A percentile compares a stretch with the other conserved stretches of the same genome.
These are phyloP conservation scores for Asterionellopsis glacialis DNA, from an alignment of 108 stramenopile species.

Conservation along the genomic window DNA sequence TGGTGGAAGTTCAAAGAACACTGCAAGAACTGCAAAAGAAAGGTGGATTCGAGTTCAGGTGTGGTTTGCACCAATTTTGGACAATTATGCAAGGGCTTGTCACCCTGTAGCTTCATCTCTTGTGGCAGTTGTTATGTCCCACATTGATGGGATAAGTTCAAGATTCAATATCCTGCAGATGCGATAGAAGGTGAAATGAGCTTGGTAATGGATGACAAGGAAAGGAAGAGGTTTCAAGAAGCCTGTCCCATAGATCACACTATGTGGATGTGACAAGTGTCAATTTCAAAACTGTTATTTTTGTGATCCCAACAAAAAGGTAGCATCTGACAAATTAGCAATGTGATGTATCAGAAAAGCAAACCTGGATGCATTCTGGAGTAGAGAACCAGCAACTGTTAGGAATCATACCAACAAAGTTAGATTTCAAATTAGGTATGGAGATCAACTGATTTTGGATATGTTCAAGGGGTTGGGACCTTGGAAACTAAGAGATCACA, in stretches of 20 bases:
- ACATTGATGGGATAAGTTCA: neutral
- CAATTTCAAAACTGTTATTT: slow-evolving; percentile 30
- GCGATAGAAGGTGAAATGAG: slow-evolving; percentile 6
- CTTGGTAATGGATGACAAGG: neutral
- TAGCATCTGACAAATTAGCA: neutral
- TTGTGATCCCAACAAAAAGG: neutral
- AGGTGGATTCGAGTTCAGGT: neutral
- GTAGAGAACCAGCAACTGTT: neutral
- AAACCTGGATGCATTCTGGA: slow-evolving; percentile 8
- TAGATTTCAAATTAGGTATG: neutral
- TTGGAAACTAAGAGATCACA: neutral
- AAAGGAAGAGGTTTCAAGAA: slow-evolving; percentile 8
- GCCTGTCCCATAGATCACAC: slow-evolving; percentile 26
- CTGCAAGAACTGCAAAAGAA: slow-evolving; percentile 4
- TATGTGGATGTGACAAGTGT: slow-evolving; percentile 43
- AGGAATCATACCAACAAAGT: neutral
- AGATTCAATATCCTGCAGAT: neutral
- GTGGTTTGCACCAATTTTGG: slow-evolving; percentile 19
- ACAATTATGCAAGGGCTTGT: neutral
- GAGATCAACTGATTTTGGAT: neutral
- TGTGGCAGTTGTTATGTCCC: neutral
- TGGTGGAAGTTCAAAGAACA: neutral
- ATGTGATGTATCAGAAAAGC: slow-evolving; percentile 1
- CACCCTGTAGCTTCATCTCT: neutral
- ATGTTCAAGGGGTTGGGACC: neutral